Evolutionary conservation across 1,139 yeast genomes (phyloP), one percentile per base, ranked within the genome.

Genomic region (Maudiozyma humilis): DNA sequence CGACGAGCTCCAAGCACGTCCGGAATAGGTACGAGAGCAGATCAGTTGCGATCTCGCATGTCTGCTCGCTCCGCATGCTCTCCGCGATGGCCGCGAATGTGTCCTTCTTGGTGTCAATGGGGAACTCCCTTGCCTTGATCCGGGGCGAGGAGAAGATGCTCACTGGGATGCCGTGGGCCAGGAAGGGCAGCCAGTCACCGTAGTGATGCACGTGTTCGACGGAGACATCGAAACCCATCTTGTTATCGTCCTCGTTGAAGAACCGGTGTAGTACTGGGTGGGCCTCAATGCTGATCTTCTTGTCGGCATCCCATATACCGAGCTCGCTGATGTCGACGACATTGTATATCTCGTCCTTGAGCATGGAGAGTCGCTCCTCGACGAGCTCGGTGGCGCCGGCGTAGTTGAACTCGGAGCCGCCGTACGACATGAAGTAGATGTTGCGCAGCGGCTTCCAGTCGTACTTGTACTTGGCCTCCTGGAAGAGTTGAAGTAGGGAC

Each of bases 381-480:
- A 82, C 74, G 78, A 93, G 80, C 56, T 84, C 93, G 0, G 93
- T 73, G 32, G 88, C 73, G 0, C 98, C 98, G 0, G 93, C 95
- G 54, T 75, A 68, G 57, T 89, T 89, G 57, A 83, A 89, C 50
- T 82, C 81, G 0, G 85, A 70, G 0, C 86, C 96, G 55, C 89
- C 96, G 70, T 86, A 87, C 2, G 96, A 86, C 0, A 81, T 78
- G 64, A 91, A 88, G 56, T 82, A 81, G 6, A 91, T 78, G 2
- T 93, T 73, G 57, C 98, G 73, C 23, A 88, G 64, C 0, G 98
- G 98, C 39, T 73, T 69, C 97, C 98, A 91, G 48, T 80, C 77
- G 52, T 74, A 76, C 45, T 78, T 71, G 44, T 78, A 69, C 49
- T 77, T 80, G 62, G 89, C 67, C 27, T 78, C 71, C n/a, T 88